These are phyloP conservation scores for Nannizziopsis arthrosporioides DNA, from an alignment of 2,329 filamentous ascomycete genomes.

Conservation along the genomic window DNA sequence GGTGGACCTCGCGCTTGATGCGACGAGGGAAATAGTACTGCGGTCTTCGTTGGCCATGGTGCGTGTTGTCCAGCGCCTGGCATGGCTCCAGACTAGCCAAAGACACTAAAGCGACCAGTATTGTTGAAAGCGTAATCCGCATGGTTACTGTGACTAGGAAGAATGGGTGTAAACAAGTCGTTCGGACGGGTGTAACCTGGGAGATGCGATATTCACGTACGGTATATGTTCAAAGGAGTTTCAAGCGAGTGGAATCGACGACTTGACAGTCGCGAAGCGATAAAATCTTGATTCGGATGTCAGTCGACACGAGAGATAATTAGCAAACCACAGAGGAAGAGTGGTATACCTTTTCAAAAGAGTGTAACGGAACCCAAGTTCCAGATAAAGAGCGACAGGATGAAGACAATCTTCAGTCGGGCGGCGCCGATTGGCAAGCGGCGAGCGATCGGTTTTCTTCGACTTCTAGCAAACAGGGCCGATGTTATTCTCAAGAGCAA, in stretches of 20 bases:
- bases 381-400: slow-evolving; percentile 9
- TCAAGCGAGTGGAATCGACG: slow-evolving; percentile 9
- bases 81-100: slow-evolving; percentile 26
- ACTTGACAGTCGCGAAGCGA: slow-evolving; percentile 8
- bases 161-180: background rate
- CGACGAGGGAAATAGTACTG: slow-evolving; percentile 27
- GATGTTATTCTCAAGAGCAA: background rate
- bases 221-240: slow-evolving; percentile 1
- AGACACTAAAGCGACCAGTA: slow-evolving; percentile 26
- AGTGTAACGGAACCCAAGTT: slow-evolving; percentile 14
- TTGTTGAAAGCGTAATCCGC: slow-evolving; percentile 22
- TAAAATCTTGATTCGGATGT: slow-evolving; percentile 1
- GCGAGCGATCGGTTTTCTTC: slow-evolving; percentile 1
- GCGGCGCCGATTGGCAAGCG: background rate
- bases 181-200: background rate
- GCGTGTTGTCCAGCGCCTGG: slow-evolving; percentile 20
- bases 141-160: slow-evolving; percentile 19
- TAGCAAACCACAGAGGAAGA: background rate
- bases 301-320: background rate
- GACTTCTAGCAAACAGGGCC: slow-evolving; percentile 1
- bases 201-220: slow-evolving; percentile 1
- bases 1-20: slow-evolving; percentile 19
- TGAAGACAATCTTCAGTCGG: background rate
- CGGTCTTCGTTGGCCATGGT: slow-evolving; percentile 23
- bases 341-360: slow-evolving; percentile 12